Percentiles rank a stretch among this genome's conserved stretches.
These are phyloP conservation scores for Tetrapyrgos nigripes DNA, from an alignment of 1,284 basidiomycete genomes.

Conservation along the genomic window DNA sequence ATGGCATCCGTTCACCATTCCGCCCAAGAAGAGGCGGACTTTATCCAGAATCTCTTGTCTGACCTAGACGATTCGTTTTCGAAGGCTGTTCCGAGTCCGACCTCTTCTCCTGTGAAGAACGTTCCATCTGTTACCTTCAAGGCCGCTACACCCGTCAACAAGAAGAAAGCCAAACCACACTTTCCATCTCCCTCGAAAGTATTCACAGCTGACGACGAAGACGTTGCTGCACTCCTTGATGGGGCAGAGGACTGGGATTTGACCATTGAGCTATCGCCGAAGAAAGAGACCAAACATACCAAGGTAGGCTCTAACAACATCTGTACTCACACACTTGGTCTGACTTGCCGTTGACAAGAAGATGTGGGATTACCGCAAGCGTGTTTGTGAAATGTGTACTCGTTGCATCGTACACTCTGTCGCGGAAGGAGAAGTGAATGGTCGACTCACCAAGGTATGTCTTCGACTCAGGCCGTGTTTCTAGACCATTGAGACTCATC, in stretches of 20 bases:
- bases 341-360: no score
- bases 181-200: slow-evolving; percentile 22
- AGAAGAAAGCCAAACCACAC: slow-evolving; percentile 5
- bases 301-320: not conserved
- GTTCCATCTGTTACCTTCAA: not conserved
- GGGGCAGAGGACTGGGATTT: slow-evolving; percentile 70
- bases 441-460: slow-evolving; percentile 46
- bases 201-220: slow-evolving; percentile 36
- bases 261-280: slow-evolving; percentile 43
- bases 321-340: not conserved
- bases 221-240: slow-evolving; percentile 51
- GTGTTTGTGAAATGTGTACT: slow-evolving; percentile 40
- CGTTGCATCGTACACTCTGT: slow-evolving; percentile 58
- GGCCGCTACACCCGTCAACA: no score
- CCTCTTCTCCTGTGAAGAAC: slow-evolving; percentile 32
- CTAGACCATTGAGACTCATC: slow-evolving; percentile 15
- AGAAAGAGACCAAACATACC: slow-evolving; percentile 24
- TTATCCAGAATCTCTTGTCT: slow-evolving; percentile 53
- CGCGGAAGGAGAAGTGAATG: slow-evolving; percentile 32
- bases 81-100: slow-evolving; percentile 45
- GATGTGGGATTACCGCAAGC: not conserved
- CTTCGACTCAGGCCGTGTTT: slow-evolving; percentile 11
- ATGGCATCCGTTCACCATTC: slow-evolving; percentile 1
- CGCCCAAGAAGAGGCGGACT: slow-evolving; percentile 46
- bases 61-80: slow-evolving; percentile 54